Percentiles rank a stretch among this genome's conserved stretches.
These are phyloP conservation scores for Cadophora sp. DNA, from an alignment of 2,329 filamentous ascomycete genomes.

Conservation along the genomic window DNA sequence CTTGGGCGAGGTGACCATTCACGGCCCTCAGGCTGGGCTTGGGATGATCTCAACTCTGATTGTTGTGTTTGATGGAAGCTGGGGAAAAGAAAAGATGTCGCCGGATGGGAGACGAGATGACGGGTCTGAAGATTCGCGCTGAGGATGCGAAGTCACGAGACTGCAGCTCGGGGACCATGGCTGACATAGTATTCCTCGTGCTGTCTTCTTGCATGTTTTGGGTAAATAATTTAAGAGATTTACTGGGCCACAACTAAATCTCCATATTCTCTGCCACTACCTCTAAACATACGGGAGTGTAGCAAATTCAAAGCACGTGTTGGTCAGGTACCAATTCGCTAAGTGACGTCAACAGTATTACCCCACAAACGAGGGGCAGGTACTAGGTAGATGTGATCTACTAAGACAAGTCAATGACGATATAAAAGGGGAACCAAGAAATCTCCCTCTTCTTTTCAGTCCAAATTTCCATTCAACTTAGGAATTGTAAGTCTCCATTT, in stretches of 20 bases:
- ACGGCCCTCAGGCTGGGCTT: neutral
- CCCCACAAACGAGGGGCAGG: conserved; percentile 17
- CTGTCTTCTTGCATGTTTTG: too few relatives aligned
- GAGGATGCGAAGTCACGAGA: neutral
- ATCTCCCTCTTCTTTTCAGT: conserved; percentile 5
- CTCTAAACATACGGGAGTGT: too few relatives aligned
- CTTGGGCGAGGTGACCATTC: neutral
- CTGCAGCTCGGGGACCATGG: too few relatives aligned
- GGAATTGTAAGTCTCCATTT: conserved; percentile 16
- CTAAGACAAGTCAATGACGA: conserved; percentile 26
- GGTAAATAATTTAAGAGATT: too few relatives aligned
- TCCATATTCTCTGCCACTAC: too few relatives aligned
- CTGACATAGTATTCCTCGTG: too few relatives aligned
- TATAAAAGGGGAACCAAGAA: conserved; percentile 5
- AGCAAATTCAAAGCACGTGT: neutral
- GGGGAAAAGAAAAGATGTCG: neutral
- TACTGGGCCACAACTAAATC: too few relatives aligned
- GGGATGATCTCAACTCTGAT: neutral
- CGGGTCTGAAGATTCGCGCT: neutral
- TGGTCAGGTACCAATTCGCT: neutral
- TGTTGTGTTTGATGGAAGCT: neutral
- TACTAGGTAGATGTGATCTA: neutral
- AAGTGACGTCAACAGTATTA: conserved; percentile 20
- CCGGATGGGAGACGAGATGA: neutral
- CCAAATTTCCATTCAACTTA: neutral